phyloP scores from a whole-genome alignment of 176 grass and related monocot genomes.

The Oryza rufipogon region DNA sequence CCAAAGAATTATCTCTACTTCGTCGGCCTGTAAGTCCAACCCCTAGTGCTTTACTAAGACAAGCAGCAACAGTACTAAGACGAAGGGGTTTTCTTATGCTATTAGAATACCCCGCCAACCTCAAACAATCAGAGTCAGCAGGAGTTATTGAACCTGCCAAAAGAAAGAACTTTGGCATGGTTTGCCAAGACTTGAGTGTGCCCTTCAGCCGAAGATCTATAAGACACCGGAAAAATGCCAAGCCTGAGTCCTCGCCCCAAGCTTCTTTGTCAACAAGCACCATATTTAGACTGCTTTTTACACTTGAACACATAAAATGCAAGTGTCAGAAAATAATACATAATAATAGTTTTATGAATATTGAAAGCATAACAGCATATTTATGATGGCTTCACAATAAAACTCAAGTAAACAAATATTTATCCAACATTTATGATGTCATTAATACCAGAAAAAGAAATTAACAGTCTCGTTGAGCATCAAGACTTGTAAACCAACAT shows the following conservation, averaged over 20 bases:
- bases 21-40: conserved; percentile 44
- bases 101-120: conserved; percentile 59
- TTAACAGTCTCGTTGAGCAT: not conserved
- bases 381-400: not conserved
- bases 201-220: conserved; percentile 52
- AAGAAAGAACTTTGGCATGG: conserved; percentile 65
- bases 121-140: conserved; percentile 45
- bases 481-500: not conserved
- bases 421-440: not conserved
- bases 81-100: conserved; percentile 72
- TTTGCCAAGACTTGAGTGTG: conserved; percentile 45
- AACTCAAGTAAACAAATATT: not conserved
- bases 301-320: conserved; percentile 42
- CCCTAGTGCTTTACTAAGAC: conserved; percentile 62
- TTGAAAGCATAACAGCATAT: conserved; percentile 15
- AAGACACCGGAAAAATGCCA: conserved; percentile 48
- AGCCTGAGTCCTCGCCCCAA: conserved; percentile 60
- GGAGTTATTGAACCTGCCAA: conserved; percentile 57
- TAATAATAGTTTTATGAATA: conserved; percentile 1
- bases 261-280: conserved; percentile 80
- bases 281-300: conserved; percentile 55
- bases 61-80: conserved; percentile 69
- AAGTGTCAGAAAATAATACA: conserved; percentile 7
- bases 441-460: not conserved
- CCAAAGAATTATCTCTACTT: conserved; percentile 45